These are phyloP conservation scores for Breynia disticha DNA, from an alignment of 441 rosid genomes.

Conservation along the genomic window DNA sequence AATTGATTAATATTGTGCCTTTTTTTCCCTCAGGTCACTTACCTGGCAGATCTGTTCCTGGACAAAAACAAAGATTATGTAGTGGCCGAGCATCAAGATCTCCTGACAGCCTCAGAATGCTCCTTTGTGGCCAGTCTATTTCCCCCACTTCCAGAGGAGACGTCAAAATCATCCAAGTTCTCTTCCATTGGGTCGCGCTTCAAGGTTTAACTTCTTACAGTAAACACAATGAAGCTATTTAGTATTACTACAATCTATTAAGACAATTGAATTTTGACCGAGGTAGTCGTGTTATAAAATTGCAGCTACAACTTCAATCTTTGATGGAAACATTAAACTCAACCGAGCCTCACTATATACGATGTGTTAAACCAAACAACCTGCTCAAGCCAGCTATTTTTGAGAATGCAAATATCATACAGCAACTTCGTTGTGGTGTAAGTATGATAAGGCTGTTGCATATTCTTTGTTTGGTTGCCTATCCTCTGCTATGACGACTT, in stretches of 20 bases:
- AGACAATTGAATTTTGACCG: slow-evolving; percentile 17
- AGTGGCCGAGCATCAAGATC: slow-evolving; percentile 98
- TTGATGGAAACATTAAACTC: slow-evolving; percentile 94
- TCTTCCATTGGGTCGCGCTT: slow-evolving; percentile 98
- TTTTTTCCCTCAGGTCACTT: slow-evolving; percentile 48
- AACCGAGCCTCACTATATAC: slow-evolving; percentile 99
- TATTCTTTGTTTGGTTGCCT: slow-evolving; percentile 13
- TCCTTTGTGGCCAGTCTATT: slow-evolving; percentile 75
- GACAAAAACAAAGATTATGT: slow-evolving; percentile 99
- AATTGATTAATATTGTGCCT: slow-evolving; percentile 14
- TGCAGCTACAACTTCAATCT: slow-evolving; percentile 98
- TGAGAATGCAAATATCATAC: slow-evolving; percentile 90
- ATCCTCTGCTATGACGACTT: slow-evolving; percentile 3
- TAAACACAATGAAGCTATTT: not conserved
- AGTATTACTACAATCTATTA: too few species aligned
- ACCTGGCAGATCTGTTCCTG: slow-evolving; percentile 92
- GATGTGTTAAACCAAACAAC: slow-evolving; percentile 99
- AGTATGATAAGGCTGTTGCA: slow-evolving; percentile 36
- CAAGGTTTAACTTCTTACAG: slow-evolving; percentile 39
- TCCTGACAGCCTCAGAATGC: slow-evolving; percentile 76
- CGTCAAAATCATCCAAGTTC: slow-evolving; percentile 95
- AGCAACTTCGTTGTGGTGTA: slow-evolving; percentile 99
- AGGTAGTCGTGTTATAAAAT: slow-evolving; percentile 15
- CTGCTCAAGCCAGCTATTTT: slow-evolving; percentile 93
- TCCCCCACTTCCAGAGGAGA: slow-evolving; percentile 89